Percentiles rank a stretch among this genome's conserved stretches.
Evolutionary conservation across 2,329 filamentous ascomycete species (phyloP).

Genomic region (Botryotinia narcissicola): DNA sequence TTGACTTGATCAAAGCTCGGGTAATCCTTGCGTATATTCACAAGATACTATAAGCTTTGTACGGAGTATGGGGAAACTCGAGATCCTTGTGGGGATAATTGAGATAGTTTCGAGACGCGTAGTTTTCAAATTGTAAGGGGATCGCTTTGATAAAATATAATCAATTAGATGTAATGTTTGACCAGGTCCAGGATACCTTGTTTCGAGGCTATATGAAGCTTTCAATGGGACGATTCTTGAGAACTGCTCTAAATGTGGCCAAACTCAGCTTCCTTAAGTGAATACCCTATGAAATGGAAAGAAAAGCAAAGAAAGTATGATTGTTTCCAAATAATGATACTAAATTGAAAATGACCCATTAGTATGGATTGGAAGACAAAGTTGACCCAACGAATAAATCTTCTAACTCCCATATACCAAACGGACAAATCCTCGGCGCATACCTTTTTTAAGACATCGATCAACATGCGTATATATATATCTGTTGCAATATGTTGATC

Average conservation of each 20-base stretch:
- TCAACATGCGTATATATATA: constrained; percentile 12
- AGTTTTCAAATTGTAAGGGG: background rate
- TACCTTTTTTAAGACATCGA: constrained; percentile 20
- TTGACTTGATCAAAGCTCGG: constrained; percentile 11
- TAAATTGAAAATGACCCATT: constrained; percentile 9
- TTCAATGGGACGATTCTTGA: background rate
- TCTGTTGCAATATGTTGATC: constrained; percentile 1
- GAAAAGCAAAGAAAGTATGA: background rate
- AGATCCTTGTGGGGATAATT: background rate
- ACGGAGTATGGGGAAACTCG: background rate
- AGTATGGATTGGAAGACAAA: constrained; percentile 7
- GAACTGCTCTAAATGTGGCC: constrained; percentile 2
- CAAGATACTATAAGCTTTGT: background rate
- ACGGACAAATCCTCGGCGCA: constrained; percentile 4
- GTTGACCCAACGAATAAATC: background rate
- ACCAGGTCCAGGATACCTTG: constrained; percentile 13
- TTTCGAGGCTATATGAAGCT: background rate
- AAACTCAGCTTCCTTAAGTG: background rate
- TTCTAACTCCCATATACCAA: background rate
- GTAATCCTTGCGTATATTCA: background rate
- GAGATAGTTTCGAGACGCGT: background rate
- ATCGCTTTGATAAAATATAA: constrained; percentile 9
- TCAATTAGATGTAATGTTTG: background rate
- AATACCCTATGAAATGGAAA: constrained; percentile 13
- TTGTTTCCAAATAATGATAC: constrained; percentile 10